These are phyloP conservation scores for Termitomyces sp. DNA, from an alignment of 768 basidiomycete species.

Conservation along the genomic window DNA sequence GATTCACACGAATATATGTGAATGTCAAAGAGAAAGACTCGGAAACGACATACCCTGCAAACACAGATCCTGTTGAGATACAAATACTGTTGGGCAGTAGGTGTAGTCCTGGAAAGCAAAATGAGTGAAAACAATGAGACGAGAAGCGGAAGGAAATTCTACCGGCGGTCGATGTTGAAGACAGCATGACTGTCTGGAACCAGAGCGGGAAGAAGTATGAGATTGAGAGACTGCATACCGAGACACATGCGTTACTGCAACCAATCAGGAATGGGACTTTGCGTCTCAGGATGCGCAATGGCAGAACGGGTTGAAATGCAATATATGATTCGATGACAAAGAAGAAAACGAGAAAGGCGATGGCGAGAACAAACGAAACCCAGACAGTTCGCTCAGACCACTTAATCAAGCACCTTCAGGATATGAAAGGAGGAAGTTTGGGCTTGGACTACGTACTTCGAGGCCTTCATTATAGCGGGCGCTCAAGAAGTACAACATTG, in stretches of 20 bases:
- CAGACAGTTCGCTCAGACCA: conserved; percentile 54
- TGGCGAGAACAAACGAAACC: conserved; percentile 37
- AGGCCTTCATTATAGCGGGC: conserved; percentile 63
- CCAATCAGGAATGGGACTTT: conserved; percentile 69
- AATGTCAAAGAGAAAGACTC: neutral
- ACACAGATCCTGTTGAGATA: conserved; percentile 48
- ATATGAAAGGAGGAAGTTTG: neutral
- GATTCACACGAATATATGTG: neutral
- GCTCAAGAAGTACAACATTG: conserved; percentile 64
- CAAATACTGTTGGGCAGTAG: conserved; percentile 50
- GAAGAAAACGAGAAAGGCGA: conserved; percentile 47
- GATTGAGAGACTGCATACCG: conserved; percentile 69
- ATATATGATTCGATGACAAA: conserved; percentile 56
- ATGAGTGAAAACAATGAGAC: neutral
- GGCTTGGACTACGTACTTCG: conserved; percentile 31
- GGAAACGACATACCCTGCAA: conserved; percentile 34
- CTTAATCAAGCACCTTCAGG: conserved; percentile 25
- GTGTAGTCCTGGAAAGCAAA: conserved; percentile 37
- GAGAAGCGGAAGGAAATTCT: conserved; percentile 13
- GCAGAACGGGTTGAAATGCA: conserved; percentile 65
- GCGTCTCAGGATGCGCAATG: conserved; percentile 57
- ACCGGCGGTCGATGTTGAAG: conserved; percentile 65
- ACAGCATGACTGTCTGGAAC: conserved; percentile 76
- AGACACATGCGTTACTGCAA: conserved; percentile 65
- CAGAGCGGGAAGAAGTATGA: conserved; percentile 81